Base-by-base conservation (phyloP, 345 rosid species). In the Capsella bursapastoris region DNA sequence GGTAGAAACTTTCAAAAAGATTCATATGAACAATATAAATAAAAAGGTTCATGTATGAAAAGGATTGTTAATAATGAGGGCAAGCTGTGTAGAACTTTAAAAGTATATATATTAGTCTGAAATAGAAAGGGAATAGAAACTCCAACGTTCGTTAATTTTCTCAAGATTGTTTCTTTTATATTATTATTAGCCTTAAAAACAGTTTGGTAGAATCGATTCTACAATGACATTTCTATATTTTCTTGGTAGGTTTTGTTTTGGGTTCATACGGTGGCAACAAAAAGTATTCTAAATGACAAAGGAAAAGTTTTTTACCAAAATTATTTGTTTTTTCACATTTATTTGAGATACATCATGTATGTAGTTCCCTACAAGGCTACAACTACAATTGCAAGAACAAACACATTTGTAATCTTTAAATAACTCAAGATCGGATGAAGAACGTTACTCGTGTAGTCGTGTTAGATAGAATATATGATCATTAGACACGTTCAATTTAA, bases 91-190 rank as follows among this genome's bases (percentile, higher is more conserved):
- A 25, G 40, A 64, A 38, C 40, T 48, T 70, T 57, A 57, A 48
- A 64, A 68, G 65, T 37, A 31, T 71, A 13, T 32, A 29, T 66
- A 70, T 63, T 70, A 22, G 72, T 77, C 76, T 40, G 62, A 77
- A 65, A 65, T 71, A 34, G 80, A 77, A 71, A 70, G 67, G 67
- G 71, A 77, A 50, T 58, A 57, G 62, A 49, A 65, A 77, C 76
- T 71, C 76, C 68, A 31, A 65, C 68, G 37, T 57, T 64, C 53
- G 57, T 71, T 16, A 16, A 16, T 16, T 71, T 77, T 64, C 67
- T 57, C 18, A 31, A 48, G 4, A 57, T 62, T 57, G 12, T n/a
- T 11, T 51, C 53, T 37, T 8, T 38, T 8, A 38, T 29, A 29
- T 29, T 53, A 37, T 35, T 47, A 27, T 45, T 6, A 57, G 44